Base-by-base conservation (phyloP, 176 grass and related monocot genomes). In the Rhynchospora breviuscula region DNA sequence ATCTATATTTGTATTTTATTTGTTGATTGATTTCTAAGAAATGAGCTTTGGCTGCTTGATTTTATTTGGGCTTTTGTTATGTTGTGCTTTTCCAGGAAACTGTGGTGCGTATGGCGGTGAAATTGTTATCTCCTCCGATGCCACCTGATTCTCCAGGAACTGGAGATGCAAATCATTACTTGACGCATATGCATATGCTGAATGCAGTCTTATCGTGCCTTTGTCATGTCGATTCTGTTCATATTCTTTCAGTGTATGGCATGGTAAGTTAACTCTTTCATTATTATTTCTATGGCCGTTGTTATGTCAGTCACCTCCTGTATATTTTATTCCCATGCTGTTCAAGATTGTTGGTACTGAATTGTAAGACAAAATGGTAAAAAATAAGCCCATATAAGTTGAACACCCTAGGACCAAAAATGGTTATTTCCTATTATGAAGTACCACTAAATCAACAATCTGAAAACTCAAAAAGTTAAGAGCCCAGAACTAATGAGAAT, bases 241-340 rank as follows among this genome's bases (percentile, higher is more conserved):
- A 99, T 85, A 95, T 99, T 59, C 89, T 99, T 87, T 95, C 96
- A 67, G 84, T 99, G 81, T 95, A 92, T 83, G 96, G 96, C 66
- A 89, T 95, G 96, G 96, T 95, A 88, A 78, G 73, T 51, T 78
- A 10, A 11, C 10, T 8, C 7, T 78, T 21, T 57, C 22, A 35
- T 78, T 22, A 57, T 14, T 29, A 57, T 78, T 33, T 56, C 12
- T 78, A 57, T 78, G 2, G 7, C 51, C 6, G 31, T 57, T 57
- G 25, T 78, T 54, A 54, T 52, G 10, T 57, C 3, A 78, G 49
- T 56, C 23, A 12, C 31, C 33, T 57, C 3, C 2, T 57, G 72
- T 77, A 29, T 77, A 31, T 77, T 57, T 18, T 33, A 78, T 78
- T 33, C 51, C 31, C 0, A 33, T 57, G 25, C 51, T 56, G 73